phyloP scores from a whole-genome alignment of 2,329 filamentous ascomycete species.

The Aspergillus eucalypticola region DNA sequence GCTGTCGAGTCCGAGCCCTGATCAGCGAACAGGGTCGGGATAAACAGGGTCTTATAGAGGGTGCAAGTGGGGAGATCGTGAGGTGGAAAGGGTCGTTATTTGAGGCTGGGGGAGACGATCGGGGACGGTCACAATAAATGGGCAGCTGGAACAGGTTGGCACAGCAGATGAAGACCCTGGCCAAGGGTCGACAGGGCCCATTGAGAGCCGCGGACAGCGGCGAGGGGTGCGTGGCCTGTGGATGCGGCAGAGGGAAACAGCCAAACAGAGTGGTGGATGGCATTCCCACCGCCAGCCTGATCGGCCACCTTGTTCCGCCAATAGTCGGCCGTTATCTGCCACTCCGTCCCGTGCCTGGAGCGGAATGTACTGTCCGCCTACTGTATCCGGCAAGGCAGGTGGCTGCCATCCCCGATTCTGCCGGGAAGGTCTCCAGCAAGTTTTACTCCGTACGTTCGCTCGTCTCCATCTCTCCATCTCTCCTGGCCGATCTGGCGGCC shows the following conservation, averaged over 20 bases:
- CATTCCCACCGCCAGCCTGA: not conserved
- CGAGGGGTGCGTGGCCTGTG: not conserved
- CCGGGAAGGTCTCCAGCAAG: not conserved
- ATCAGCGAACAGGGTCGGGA: not conserved
- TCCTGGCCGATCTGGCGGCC: not conserved
- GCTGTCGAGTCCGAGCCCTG: not conserved
- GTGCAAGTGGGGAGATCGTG: not conserved
- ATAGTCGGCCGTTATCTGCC: not conserved
- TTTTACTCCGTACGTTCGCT: no score
- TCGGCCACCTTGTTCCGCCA: not conserved
- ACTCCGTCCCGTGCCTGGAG: not conserved
- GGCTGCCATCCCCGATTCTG: not conserved
- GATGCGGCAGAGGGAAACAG: not conserved
- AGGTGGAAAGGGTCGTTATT: not conserved
- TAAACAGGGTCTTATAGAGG: not conserved
- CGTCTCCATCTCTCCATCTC: not conserved
- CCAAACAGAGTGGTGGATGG: not conserved
- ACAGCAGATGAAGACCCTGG: not conserved
- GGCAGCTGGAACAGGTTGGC: not conserved
- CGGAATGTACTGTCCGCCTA: not conserved
- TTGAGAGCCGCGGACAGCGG: not conserved
- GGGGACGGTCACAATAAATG: not conserved
- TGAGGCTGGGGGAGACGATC: not conserved
- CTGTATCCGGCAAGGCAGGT: not conserved
- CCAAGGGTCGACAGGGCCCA: not conserved